These are phyloP conservation scores for Ophiocordyceps camponoti-floridani DNA, from an alignment of 2,329 filamentous ascomycete species.

Conservation along the genomic window DNA sequence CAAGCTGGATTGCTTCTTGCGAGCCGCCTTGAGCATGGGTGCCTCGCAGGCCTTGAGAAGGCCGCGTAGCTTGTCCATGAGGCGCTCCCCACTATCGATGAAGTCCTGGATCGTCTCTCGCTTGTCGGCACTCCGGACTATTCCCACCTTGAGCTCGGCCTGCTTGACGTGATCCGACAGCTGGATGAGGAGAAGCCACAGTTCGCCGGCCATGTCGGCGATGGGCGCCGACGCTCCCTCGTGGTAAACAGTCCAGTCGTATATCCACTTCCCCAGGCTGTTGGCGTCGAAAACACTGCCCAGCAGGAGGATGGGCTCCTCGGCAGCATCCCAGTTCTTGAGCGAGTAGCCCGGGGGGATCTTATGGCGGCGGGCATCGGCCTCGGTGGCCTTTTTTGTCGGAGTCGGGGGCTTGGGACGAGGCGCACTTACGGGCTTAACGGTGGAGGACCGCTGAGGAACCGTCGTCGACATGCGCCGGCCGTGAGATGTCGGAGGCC, in stretches of 20 bases:
- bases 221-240: conserved; percentile 69
- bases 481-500: conserved; percentile 22
- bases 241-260: conserved; percentile 94
- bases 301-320: conserved; percentile 83
- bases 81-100: conserved; percentile 69
- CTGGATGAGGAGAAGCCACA: conserved; percentile 91
- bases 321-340: conserved; percentile 95
- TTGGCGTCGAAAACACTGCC: conserved; percentile 96
- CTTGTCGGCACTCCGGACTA: conserved; percentile 56
- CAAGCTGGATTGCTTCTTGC: conserved; percentile 49
- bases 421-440: conserved; percentile 22
- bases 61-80: conserved; percentile 70
- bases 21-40: conserved; percentile 84
- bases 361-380: conserved; percentile 43
- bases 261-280: conserved; percentile 97
- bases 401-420: conserved; percentile 14
- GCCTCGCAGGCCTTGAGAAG: conserved; percentile 83
- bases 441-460: conserved; percentile 34
- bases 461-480: conserved; percentile 30
- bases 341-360: conserved; percentile 85
- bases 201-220: conserved; percentile 77
- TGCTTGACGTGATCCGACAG: conserved; percentile 87
- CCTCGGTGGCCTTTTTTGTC: conserved; percentile 33
- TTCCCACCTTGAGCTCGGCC: conserved; percentile 58
- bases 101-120: conserved; percentile 78